Evolutionary conservation across 148 eudicot species (phyloP).

Genomic region (Vaccinium myrtillus): DNA sequence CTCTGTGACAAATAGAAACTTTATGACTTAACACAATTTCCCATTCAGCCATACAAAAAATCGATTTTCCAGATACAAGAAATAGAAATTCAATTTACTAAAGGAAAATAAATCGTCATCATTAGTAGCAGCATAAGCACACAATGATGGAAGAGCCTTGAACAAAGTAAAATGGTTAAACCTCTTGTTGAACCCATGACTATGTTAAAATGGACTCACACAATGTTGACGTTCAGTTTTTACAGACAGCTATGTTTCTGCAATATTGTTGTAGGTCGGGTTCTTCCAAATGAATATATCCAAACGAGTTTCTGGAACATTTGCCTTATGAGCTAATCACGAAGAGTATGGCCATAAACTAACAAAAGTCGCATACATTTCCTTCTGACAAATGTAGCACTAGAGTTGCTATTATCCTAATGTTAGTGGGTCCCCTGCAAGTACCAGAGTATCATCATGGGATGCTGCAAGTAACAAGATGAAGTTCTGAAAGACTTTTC

Average conservation of each 20-base stretch:
- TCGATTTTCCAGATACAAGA: not conserved
- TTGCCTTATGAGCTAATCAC: not conserved
- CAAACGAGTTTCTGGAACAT: not conserved
- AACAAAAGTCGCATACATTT: not conserved
- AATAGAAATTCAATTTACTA: not conserved
- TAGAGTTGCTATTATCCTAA: not conserved
- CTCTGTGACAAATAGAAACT: not conserved
- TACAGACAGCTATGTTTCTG: not conserved
- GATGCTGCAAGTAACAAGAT: not conserved
- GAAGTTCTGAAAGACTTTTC: not conserved
- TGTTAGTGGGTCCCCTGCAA: not conserved
- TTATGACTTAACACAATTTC: not conserved
- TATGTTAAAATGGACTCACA: not conserved
- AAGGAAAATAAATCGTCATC: not conserved
- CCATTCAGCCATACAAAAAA: not conserved
- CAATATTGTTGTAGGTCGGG: too few species aligned
- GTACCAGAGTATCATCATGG: not conserved
- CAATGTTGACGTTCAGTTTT: not conserved
- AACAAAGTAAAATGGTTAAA: not conserved
- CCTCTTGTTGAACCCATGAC: not conserved
- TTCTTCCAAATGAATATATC: not conserved
- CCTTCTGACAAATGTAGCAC: not conserved
- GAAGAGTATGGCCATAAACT: not conserved
- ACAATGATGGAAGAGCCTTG: not conserved
- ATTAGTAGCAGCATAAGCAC: not conserved